A percentile compares a stretch with the other conserved stretches of the same genome.
Evolutionary conservation across 2,329 filamentous ascomycete species (phyloP).

Genomic region (Fusarium bactridioides): DNA sequence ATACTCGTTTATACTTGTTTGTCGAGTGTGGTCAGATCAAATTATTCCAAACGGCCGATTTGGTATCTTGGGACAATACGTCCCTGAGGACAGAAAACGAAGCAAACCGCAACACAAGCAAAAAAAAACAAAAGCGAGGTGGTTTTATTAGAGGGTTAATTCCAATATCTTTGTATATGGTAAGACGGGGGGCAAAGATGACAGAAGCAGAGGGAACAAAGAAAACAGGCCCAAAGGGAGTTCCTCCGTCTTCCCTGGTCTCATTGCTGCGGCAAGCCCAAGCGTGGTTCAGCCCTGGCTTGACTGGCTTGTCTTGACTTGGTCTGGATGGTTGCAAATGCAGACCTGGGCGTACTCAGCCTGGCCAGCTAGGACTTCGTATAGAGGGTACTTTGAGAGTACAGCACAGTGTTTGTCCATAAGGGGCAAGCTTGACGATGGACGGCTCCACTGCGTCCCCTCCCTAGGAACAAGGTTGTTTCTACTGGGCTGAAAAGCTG

Average conservation of each 20-base stretch:
- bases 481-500: constrained; percentile 9
- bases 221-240: constrained; percentile 11
- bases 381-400: constrained; percentile 12
- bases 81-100: constrained; percentile 14
- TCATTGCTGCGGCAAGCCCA: constrained; percentile 33
- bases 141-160: not conserved
- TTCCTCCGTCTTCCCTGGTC: constrained; percentile 8
- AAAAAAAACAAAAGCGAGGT: constrained; percentile 3
- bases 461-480: constrained; percentile 9
- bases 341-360: constrained; percentile 28
- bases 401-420: constrained; percentile 12
- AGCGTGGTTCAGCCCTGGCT: constrained; percentile 7
- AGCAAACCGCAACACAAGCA: not conserved
- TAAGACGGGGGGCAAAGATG: constrained; percentile 1
- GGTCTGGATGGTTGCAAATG: constrained; percentile 24
- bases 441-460: not conserved
- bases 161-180: not conserved
- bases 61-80: constrained; percentile 2
- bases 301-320: constrained; percentile 8
- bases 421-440: constrained; percentile 9
- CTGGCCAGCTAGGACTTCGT: constrained; percentile 20
- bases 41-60: not conserved
- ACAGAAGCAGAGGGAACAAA: constrained; percentile 23
- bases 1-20: not conserved
- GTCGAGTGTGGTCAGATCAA: not conserved